These are phyloP conservation scores for Hansenula lynferdii DNA, from an alignment of 1,139 yeast genomes.

Conservation along the genomic window DNA sequence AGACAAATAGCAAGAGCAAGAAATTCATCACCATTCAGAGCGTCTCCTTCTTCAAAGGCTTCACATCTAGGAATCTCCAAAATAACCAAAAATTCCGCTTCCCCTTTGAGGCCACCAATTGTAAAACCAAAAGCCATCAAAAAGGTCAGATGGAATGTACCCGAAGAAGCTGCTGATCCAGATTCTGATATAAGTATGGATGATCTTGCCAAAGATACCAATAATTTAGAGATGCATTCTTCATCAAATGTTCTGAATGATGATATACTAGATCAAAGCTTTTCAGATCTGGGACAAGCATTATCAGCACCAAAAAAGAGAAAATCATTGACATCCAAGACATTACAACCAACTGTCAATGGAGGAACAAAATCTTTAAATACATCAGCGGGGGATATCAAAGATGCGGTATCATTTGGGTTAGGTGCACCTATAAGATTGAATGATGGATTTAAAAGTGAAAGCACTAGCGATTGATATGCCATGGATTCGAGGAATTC, in stretches of 20 bases:
- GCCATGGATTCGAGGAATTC: too few relatives aligned
- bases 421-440: constrained; percentile 5
- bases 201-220: constrained; percentile 20
- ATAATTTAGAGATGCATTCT: constrained; percentile 14
- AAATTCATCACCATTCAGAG: constrained; percentile 16
- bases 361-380: background rate
- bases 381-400: background rate
- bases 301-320: constrained; percentile 15
- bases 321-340: constrained; percentile 19
- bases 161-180: constrained; percentile 16
- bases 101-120: constrained; percentile 5
- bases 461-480: background rate
- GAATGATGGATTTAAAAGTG: background rate
- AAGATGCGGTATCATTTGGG: background rate
- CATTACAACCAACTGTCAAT: constrained; percentile 13
- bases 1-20: constrained; percentile 15
- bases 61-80: constrained; percentile 2
- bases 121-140: constrained; percentile 19
- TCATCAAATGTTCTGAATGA: constrained; percentile 7
- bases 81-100: constrained; percentile 7
- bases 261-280: too few relatives aligned
- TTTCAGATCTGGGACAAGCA: constrained; percentile 14
- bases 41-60: constrained; percentile 13
- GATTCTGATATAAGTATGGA: constrained; percentile 30
- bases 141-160: constrained; percentile 38